Evolutionary conservation across 176 grass and related monocot genomes (phyloP), one percentile per base, ranked within the genome.

Genomic region (Triticum urartu): DNA sequence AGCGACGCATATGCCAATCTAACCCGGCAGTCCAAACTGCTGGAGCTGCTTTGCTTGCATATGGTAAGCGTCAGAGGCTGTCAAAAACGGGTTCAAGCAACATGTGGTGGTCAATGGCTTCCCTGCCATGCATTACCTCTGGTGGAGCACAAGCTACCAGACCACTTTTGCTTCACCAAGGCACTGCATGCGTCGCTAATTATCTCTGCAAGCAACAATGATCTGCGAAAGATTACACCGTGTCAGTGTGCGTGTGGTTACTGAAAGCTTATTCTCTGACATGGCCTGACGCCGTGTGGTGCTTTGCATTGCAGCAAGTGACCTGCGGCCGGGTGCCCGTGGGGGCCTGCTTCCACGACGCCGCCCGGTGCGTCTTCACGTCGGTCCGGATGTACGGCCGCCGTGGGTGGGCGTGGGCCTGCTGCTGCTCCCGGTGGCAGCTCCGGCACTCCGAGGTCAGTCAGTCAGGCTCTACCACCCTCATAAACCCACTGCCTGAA

Each of bases 321-420:
- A 98, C 96, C 62, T 98, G 96, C 78, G 96, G 93, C 32, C 87
- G 78, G 42, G 38, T 85, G 4, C 88, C 93, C 20, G 76, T 95
- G 5, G 67, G 70, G 14, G 81, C 93, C 62, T 78, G 21, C 64
- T 98, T 95, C 84, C 91, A 92, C 65, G 80, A 91, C 71, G 83
- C 91, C 14, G 79, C 86, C 18, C 78, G 93, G 40, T 98, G 93
- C 82, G 81, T 94, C 80, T 94, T 92, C 94, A 83, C 96, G 48
- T 92, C 96, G 17, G 87, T 83, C 2, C 70, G 89, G 76, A 7
- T 98, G 40, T 88, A 90, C 45, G 86, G 94, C 7, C 79, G 83
- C 85, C 89, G 66, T n/a, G 79, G 82, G 66, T 93, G 90, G 81
- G 69, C 59, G 61, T 93, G 88, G 81, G 75, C 59, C 42, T 32